A percentile compares a stretch with the other conserved stretches of the same genome.
Conservation (phyloP, 2,329 filamentous ascomycete species). For the Myriangium duriaei region DNA sequence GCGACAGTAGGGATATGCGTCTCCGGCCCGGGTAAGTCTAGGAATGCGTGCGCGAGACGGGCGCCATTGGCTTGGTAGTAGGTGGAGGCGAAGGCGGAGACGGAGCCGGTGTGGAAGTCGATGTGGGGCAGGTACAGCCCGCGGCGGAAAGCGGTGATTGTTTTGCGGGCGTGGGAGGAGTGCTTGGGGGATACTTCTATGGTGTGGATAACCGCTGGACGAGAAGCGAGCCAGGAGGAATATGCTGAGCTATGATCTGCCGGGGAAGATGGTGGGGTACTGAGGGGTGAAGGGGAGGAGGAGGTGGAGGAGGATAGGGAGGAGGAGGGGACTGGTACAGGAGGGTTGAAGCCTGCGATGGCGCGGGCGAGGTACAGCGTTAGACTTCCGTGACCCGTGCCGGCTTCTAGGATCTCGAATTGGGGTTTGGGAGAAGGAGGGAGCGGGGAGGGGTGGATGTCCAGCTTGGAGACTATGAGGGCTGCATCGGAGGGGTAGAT, state of each 20-base stretch:
- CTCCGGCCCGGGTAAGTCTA: conserved; percentile 59
- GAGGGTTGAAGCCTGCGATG: conserved; percentile 59
- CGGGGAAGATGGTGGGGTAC: too few species aligned
- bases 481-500: conserved; percentile 65
- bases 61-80: conserved; percentile 33
- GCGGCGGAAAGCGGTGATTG: conserved; percentile 53
- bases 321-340: conserved; percentile 33
- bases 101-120: conserved; percentile 60
- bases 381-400: conserved; percentile 71
- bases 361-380: conserved; percentile 65
- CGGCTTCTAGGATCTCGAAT: conserved; percentile 69
- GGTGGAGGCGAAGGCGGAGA: conserved; percentile 48
- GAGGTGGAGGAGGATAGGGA: too few species aligned
- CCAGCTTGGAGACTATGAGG: conserved; percentile 62
- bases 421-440: conserved; percentile 28
- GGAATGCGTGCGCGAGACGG: conserved; percentile 58
- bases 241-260: conserved; percentile 29
- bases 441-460: conserved; percentile 49
- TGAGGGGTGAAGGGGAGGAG: too few species aligned
- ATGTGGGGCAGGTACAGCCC: conserved; percentile 59
- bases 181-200: conserved; percentile 53
- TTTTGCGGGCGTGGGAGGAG: conserved; percentile 50
- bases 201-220: conserved; percentile 61
- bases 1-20: conserved; percentile 38
- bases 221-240: conserved; percentile 29